Percentiles rank a stretch among this genome's conserved stretches.
phyloP scores from a whole-genome alignment of 371 early-diverging fungal genomes.

The Nematocida major region DNA sequence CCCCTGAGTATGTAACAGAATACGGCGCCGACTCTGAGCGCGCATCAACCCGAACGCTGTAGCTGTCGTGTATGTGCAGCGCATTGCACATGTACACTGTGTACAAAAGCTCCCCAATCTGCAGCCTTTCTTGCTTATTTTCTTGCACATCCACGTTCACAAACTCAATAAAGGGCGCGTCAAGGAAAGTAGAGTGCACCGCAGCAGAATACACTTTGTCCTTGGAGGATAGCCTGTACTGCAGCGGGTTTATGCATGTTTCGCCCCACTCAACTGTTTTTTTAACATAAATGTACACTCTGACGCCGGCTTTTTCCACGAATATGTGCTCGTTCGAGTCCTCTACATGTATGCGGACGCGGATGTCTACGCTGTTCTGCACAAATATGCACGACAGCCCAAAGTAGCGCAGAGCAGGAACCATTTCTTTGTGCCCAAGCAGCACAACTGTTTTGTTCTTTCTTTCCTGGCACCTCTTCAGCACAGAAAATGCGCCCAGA shows the following conservation, averaged over 20 bases:
- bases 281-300: background rate
- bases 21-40: background rate
- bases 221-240: background rate
- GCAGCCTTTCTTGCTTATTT: too few species aligned
- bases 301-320: background rate
- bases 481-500: slow-evolving; percentile 69
- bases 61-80: slow-evolving; percentile 56
- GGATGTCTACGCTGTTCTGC: background rate
- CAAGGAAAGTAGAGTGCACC: too few species aligned
- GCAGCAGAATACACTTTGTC: too few species aligned
- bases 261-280: background rate
- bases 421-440: slow-evolving; percentile 38
- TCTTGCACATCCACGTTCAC: background rate
- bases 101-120: background rate
- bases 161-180: background rate
- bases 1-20: slow-evolving; percentile 74
- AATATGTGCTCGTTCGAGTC: background rate
- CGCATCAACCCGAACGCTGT: slow-evolving; percentile 46
- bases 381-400: slow-evolving; percentile 47
- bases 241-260: background rate
- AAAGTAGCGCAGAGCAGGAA: slow-evolving; percentile 47
- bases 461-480: slow-evolving; percentile 20
- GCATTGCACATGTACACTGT: slow-evolving; percentile 50
- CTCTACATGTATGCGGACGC: background rate
- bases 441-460: slow-evolving; percentile 3